Conservation (phyloP, 805 yeast genomes). For the Ogataea paradorogensis region DNA sequence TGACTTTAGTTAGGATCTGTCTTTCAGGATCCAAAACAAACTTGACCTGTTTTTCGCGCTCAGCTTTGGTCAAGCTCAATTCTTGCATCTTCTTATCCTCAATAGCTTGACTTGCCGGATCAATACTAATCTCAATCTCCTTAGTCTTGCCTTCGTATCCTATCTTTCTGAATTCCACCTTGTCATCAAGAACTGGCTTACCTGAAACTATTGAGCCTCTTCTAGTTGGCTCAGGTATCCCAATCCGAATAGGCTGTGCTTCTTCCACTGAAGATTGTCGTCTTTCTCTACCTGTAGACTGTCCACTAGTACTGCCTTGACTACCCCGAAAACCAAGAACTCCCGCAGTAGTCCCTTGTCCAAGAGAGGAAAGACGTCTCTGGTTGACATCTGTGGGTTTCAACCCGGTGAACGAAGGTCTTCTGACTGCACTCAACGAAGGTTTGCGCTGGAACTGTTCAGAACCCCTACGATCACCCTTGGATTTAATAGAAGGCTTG, state of each 20-base stretch:
- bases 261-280: conserved; percentile 8
- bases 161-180: conserved; percentile 7
- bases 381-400: conserved; percentile 6
- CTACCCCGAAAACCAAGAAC: conserved; percentile 6
- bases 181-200: background rate
- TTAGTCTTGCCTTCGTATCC: background rate
- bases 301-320: conserved; percentile 10
- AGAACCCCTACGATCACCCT: background rate
- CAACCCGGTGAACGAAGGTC: conserved; percentile 8
- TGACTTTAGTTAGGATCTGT: conserved; percentile 18
- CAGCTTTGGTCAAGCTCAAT: conserved; percentile 19
- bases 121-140: conserved; percentile 3
- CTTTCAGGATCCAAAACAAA: conserved; percentile 18
- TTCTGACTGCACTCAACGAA: conserved; percentile 2
- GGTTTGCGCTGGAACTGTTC: background rate
- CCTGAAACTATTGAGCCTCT: conserved; percentile 9
- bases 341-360: conserved; percentile 1
- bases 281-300: conserved; percentile 15
- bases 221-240: conserved; percentile 13
- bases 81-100: conserved; percentile 4
- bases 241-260: conserved; percentile 7
- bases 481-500: background rate
- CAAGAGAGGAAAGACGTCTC: conserved; percentile 8
- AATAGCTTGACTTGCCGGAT: conserved; percentile 1
- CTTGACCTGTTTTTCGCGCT: conserved; percentile 17